Conservation (phyloP, 2,329 filamentous ascomycete genomes). For the Sclerotinia borealis region DNA sequence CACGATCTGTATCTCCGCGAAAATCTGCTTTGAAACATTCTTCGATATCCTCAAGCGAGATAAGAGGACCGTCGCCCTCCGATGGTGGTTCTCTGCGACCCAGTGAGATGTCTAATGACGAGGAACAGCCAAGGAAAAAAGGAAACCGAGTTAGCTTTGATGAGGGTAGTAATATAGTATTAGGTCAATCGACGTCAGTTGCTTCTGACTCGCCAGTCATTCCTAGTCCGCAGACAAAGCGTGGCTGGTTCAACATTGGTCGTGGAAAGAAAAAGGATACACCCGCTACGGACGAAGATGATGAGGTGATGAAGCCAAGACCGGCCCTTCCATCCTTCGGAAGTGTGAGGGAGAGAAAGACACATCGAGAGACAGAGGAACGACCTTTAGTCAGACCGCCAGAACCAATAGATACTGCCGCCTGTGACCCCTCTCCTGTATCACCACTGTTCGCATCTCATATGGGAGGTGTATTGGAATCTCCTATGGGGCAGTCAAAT, state of each 20-base stretch:
- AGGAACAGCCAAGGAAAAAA: constrained; percentile 48
- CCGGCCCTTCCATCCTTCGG: constrained; percentile 70
- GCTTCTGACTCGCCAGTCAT: constrained; percentile 38
- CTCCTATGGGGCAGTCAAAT: constrained; percentile 41
- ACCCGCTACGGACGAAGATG: constrained; percentile 48
- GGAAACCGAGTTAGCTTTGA: constrained; percentile 73
- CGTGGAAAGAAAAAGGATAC: constrained; percentile 46
- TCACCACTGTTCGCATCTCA: constrained; percentile 28
- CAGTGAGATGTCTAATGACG: constrained; percentile 40
- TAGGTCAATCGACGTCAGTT: constrained; percentile 42
- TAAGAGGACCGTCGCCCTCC: constrained; percentile 46
- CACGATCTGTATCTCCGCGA: constrained; percentile 65
- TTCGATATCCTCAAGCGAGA: constrained; percentile 39
- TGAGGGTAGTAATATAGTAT: constrained; percentile 48
- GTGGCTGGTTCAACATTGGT: constrained; percentile 48
- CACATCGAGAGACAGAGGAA: constrained; percentile 47
- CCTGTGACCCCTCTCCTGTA: constrained; percentile 13
- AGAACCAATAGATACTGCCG: constrained; percentile 33
- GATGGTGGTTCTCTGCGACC: constrained; percentile 21
- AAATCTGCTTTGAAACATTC: constrained; percentile 70
- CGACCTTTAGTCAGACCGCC: constrained; percentile 51
- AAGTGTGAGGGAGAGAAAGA: constrained; percentile 62
- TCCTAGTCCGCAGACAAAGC: constrained; percentile 39
- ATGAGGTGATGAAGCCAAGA: constrained; percentile 67
- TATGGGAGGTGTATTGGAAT: constrained; percentile 18